Percentiles rank a stretch among this genome's conserved stretches.
Evolutionary conservation across 1,139 yeast species (phyloP).

Genomic region (Waltiozyma solani): DNA sequence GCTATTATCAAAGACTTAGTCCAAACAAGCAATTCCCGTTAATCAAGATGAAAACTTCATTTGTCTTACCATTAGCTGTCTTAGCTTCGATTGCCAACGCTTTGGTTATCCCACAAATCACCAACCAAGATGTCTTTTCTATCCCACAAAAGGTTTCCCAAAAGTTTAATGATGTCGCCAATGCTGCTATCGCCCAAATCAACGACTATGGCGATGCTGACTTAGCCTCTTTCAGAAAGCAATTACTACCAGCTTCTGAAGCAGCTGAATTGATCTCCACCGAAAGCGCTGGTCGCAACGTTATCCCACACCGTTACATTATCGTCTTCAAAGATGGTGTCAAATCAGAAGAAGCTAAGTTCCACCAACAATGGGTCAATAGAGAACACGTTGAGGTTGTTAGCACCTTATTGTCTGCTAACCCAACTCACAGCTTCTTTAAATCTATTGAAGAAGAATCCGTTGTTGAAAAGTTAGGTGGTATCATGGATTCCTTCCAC

Average conservation of each 20-base stretch:
- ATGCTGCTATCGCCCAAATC: conserved; percentile 4
- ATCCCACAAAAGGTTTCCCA: conserved; percentile 7
- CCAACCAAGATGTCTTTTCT: conserved; percentile 14
- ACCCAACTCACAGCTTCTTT: conserved; percentile 17
- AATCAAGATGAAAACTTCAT: conserved; percentile 23
- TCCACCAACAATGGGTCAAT: conserved; percentile 56
- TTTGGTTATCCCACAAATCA: conserved; percentile 48
- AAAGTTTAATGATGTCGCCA: conserved; percentile 4
- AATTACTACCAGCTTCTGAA: conserved; percentile 18
- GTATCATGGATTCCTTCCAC: conserved; percentile 57
- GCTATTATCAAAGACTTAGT: neutral
- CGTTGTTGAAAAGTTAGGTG: conserved; percentile 28
- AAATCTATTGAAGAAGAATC: conserved; percentile 14
- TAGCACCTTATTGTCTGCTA: conserved; percentile 11
- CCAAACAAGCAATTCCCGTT: neutral
- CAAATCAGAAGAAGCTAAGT: conserved; percentile 36
- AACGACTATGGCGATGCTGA: conserved; percentile 14
- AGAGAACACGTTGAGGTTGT: conserved; percentile 21
- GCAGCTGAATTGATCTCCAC: conserved; percentile 35
- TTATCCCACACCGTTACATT: conserved; percentile 71
- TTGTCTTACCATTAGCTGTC: conserved; percentile 37
- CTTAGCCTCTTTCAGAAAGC: conserved; percentile 12
- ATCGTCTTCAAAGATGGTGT: conserved; percentile 61
- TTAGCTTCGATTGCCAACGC: conserved; percentile 46
- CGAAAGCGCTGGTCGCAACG: conserved; percentile 32